Base-by-base conservation (phyloP, 2,329 filamentous ascomycete genomes). In the Claviceps arundinis region DNA sequence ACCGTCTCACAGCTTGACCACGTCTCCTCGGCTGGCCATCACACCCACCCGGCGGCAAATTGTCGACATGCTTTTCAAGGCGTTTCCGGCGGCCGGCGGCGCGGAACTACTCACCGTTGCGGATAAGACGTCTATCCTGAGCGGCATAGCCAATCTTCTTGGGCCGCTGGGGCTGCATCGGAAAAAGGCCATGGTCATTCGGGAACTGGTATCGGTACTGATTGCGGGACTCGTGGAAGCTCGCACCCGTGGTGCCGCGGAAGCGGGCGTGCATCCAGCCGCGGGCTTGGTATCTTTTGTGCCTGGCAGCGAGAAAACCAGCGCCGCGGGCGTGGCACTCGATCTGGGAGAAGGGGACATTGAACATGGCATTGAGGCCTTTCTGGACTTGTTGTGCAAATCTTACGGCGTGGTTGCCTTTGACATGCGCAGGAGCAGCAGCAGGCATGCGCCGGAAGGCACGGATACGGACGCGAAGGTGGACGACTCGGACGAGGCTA, bases 251-350 rank as follows among this genome's bases (percentile, higher is more conserved):
- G 91, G 91, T 37, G 93, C 93, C 42, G 90, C 93, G n/a, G 93
- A 97, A 63, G 87, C 93, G 61, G 93, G 91, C 3, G 88, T 98
- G 38, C 91, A 97, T 68, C 93, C 93, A 42, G 91, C 91, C 17
- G 89, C 91, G 9, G 90, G 89, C 0, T 72, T 96, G 49, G 83
- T 89, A 26, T 83, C 84, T 13, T 71, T 93, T 34, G 85, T 82
- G 57, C 71, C 78, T 11, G 66, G 70, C 2, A 72, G 70, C 52
- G 72, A 74, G 1, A 73, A 73, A 43, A 67, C 65, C 19, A 74
- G 72, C 53, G 76, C 76, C 9, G 70, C 74, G 7, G 72, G 76
- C 37, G 77, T 74, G 2, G 53, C 53, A 16, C 70, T 85, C 37
- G 81, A 84, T 58, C 70, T 86, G 14, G 76, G 75, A 6, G 81